These are phyloP conservation scores for Penicillium sp. DNA, from an alignment of 2,329 filamentous ascomycete genomes.

Conservation along the genomic window DNA sequence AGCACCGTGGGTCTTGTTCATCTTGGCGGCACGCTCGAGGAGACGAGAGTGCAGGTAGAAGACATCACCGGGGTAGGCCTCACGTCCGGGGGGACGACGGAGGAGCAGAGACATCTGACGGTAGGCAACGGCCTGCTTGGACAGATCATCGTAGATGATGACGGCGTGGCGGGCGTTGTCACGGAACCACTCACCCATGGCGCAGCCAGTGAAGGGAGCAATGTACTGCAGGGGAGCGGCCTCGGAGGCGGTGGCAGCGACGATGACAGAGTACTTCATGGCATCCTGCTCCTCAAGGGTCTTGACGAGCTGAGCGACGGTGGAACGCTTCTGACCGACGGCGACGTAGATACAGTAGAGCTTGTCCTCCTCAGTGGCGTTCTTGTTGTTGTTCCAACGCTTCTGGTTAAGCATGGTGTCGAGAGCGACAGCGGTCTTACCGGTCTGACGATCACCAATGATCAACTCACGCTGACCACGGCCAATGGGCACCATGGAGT, in stretches of 20 bases:
- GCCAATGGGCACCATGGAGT: conserved; percentile 99
- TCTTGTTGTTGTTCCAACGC: conserved; percentile 85
- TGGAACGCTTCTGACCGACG: conserved; percentile 98
- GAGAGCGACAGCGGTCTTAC: conserved; percentile 97
- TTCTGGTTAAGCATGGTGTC: conserved; percentile 99
- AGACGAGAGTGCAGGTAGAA: conserved; percentile 99
- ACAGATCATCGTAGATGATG: conserved; percentile 90
- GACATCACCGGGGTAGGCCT: conserved; percentile 98
- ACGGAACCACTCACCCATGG: conserved; percentile 71
- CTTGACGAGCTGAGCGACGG: conserved; percentile 98
- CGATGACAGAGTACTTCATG: conserved; percentile 95
- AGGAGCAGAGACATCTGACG: conserved; percentile 98
- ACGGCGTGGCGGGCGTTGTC: conserved; percentile 86
- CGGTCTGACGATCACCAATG: conserved; percentile 99
- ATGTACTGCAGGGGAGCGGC: conserved; percentile 93
- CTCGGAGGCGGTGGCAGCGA: conserved; percentile 96
- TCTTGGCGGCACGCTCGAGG: conserved; percentile 98
- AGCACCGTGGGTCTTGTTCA: conserved; percentile 91
- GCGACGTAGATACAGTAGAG: conserved; percentile 99
- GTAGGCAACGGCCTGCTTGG: conserved; percentile 97
- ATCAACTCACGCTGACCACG: conserved; percentile 99
- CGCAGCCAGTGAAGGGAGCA: conserved; percentile 79
- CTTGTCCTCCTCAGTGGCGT: conserved; percentile 89
- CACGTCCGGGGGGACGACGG: conserved; percentile 96
- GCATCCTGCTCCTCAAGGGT: conserved; percentile 99